phyloP scores from a whole-genome alignment of 2,329 filamentous ascomycete genomes.

The Ceratocystis destructans region DNA sequence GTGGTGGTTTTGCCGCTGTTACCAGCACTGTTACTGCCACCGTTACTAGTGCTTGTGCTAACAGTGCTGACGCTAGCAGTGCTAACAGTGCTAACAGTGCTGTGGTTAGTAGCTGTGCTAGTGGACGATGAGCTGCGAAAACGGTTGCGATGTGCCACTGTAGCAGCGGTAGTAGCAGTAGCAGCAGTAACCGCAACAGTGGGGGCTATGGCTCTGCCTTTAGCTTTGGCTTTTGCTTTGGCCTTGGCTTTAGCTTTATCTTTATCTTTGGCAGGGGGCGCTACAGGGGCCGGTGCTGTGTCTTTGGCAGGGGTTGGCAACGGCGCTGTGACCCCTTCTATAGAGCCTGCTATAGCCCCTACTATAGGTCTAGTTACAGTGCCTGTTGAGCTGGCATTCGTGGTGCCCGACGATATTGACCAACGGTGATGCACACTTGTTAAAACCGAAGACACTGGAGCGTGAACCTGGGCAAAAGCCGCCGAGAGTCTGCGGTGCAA shows the following conservation, averaged over 20 bases:
- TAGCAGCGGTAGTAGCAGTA: too few species aligned
- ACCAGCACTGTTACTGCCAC: background rate
- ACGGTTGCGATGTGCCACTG: background rate
- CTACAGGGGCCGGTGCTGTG: background rate
- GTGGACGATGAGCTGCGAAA: slow-evolving; percentile 3
- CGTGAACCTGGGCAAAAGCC: background rate
- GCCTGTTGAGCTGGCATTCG: background rate
- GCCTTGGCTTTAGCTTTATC: background rate
- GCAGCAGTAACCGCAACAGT: too few species aligned
- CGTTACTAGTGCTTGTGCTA: background rate
- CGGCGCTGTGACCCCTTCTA: background rate
- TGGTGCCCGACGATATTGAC: background rate
- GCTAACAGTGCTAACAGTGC: slow-evolving; percentile 1
- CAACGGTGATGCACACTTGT: background rate
- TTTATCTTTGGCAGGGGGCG: background rate
- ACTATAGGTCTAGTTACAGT: background rate
- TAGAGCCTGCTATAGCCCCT: background rate
- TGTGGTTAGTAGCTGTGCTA: slow-evolving; percentile 6
- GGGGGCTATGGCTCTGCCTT: background rate
- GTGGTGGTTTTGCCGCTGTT: background rate
- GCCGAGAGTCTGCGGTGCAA: slow-evolving; percentile 1
- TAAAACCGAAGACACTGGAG: background rate
- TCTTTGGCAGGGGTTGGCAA: background rate
- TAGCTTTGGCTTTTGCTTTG: background rate
- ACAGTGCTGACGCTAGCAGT: background rate